These are phyloP conservation scores for Abelmoschus esculentus DNA, from an alignment of 345 rosid species.

Conservation along the genomic window DNA sequence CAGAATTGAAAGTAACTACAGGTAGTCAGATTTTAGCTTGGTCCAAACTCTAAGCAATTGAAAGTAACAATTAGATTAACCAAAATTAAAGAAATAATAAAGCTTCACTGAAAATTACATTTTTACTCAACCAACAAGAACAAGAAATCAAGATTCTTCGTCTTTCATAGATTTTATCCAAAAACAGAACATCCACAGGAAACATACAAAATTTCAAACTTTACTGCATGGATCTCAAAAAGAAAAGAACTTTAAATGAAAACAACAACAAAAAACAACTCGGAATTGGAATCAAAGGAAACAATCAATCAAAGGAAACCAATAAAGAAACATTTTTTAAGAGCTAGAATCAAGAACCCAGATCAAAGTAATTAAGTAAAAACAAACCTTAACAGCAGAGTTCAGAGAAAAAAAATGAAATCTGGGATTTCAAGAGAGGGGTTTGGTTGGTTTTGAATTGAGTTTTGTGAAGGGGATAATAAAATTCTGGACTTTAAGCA, in stretches of 20 bases:
- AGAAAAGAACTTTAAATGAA: not conserved
- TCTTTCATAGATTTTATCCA: not conserved
- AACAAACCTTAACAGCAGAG: not conserved
- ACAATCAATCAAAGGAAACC: not conserved
- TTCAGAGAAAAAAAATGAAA: not conserved
- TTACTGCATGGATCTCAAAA: not conserved
- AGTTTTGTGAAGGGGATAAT: not conserved
- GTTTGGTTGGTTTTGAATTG: not conserved
- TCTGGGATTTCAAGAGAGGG: not conserved
- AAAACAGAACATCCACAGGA: not conserved
- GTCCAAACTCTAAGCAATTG: not conserved
- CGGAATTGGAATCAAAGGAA: not conserved
- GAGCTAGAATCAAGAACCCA: not conserved
- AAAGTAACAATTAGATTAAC: not conserved
- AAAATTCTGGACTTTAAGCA: not conserved
- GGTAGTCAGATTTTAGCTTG: not conserved
- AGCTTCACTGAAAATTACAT: not conserved
- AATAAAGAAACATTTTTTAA: not conserved
- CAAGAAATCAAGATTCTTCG: not conserved
- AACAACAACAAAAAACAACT: not conserved
- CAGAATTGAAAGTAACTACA: not conserved
- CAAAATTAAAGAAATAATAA: not conserved
- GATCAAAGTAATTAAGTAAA: not conserved
- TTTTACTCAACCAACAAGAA: not conserved
- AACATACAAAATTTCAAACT: not conserved